These are phyloP conservation scores for Falciphora oryzae DNA, from an alignment of 2,329 filamentous ascomycete genomes.

Conservation along the genomic window DNA sequence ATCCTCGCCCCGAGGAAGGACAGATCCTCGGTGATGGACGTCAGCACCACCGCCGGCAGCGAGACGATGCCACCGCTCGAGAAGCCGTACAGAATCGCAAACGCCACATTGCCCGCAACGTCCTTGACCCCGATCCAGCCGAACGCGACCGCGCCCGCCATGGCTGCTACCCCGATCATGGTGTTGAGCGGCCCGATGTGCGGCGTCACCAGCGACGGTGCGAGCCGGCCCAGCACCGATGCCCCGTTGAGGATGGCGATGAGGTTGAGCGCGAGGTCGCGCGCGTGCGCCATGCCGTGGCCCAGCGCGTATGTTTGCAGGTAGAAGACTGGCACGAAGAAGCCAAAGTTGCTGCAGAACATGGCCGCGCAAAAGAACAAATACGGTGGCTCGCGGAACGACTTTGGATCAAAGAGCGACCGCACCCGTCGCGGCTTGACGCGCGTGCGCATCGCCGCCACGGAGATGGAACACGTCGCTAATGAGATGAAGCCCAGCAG, in stretches of 20 bases:
- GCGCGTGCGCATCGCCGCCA: slow-evolving; percentile 13
- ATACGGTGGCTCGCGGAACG: slow-evolving; percentile 13
- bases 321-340: slow-evolving; percentile 14
- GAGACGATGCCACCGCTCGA: slow-evolving; percentile 21
- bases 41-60: slow-evolving; percentile 13
- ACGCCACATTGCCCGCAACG: slow-evolving; percentile 24
- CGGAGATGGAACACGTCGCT: slow-evolving; percentile 9
- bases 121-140: slow-evolving; percentile 27
- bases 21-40: slow-evolving; percentile 12
- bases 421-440: slow-evolving; percentile 14
- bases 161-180: slow-evolving; percentile 20
- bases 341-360: slow-evolving; percentile 11
- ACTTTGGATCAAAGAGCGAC: slow-evolving; percentile 13
- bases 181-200: slow-evolving; percentile 27
- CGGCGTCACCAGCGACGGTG: slow-evolving; percentile 25
- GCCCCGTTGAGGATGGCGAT: slow-evolving; percentile 28
- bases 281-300: slow-evolving; percentile 10
- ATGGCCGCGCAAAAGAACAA: slow-evolving; percentile 13
- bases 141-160: slow-evolving; percentile 24
- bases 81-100: slow-evolving; percentile 27
- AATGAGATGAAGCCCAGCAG: slow-evolving; percentile 16
- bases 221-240: slow-evolving; percentile 26
- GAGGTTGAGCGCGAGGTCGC: slow-evolving; percentile 17
- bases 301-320: slow-evolving; percentile 12
- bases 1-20: slow-evolving; percentile 12